Base-by-base conservation (phyloP, 2,329 filamentous ascomycete genomes). In the Dactylellina sp. region DNA sequence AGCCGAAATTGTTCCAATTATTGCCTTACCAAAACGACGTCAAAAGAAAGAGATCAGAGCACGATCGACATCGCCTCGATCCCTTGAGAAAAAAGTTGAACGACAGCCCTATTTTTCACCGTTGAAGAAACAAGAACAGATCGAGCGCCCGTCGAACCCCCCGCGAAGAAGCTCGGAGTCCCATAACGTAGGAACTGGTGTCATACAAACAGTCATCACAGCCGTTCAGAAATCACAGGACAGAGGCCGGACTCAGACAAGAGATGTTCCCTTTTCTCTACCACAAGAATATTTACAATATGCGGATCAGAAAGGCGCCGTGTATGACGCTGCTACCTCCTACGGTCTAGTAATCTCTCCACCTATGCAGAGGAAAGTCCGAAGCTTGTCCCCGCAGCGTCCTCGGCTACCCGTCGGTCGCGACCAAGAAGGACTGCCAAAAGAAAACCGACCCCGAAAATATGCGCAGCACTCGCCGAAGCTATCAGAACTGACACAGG, bases 191-290 rank as follows among this genome's bases (percentile, higher is more conserved):
- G 40, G 55, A 5, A 18, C 20, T 4, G 56, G 11, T 28, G 24
- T 46, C n/a, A 18, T 52, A 32, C 57, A 42, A 39, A 22, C 37
- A 24, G 35, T 20, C 0, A 18, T 56, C 14, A 35, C 37, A 7
- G 35, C 37, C 22, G n/a, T 47, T 6, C 40, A 52, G 5, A 46
- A 37, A 46, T 39, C n/a, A 2, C 25, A 64, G 16, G 60, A 64
- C 20, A 53, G 68, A 24, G 68, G 68, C 6, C 68, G 68, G 39
- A 46, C 57, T 16, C 24, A 44, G 7, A 56, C 53, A 25, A 40
- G 66, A 44, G 59, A 71, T 20, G 7, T 28, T 16, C 37, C 57
- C 12, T 5, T 20, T 12, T 25, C 24, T 2, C 35, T 49, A 9
- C 66, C 25, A n/a, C 24, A 2, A 4, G 52, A 52, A 44, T 52